phyloP scores from a whole-genome alignment of 228 moss, liverwort and hornwort genomes.

The Sphagnum magellanicum region DNA sequence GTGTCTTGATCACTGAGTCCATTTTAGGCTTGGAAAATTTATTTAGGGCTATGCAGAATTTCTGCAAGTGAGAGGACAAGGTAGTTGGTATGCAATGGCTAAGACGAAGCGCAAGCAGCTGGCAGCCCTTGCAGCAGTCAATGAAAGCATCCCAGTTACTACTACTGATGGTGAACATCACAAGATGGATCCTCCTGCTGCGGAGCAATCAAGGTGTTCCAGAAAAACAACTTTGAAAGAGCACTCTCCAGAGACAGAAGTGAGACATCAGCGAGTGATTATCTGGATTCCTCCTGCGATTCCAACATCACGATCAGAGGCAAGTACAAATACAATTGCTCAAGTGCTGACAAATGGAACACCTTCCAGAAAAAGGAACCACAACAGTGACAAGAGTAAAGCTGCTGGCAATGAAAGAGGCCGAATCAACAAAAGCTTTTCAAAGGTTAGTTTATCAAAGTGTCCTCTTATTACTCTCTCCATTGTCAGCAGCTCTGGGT shows the following conservation, averaged over 20 bases:
- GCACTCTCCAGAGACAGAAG: conserved; percentile 19
- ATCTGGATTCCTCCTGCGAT: conserved; percentile 49
- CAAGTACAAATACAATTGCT: conserved; percentile 14
- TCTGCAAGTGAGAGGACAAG: too few relatives aligned
- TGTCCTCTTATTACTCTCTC: too few relatives aligned
- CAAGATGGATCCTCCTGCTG: conserved; percentile 13
- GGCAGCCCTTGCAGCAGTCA: conserved; percentile 51
- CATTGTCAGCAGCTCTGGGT: too few relatives aligned
- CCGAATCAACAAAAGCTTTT: conserved; percentile 35
- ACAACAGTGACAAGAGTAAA: conserved; percentile 21
- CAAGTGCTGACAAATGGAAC: conserved; percentile 17
- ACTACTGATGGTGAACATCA: conserved; percentile 1
- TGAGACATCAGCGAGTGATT: conserved; percentile 47
- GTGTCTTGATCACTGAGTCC: too few relatives aligned
- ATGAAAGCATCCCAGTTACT: conserved; percentile 12
- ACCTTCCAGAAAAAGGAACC: conserved; percentile 35
- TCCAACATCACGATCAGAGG: conserved; percentile 14
- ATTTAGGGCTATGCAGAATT: too few relatives aligned
- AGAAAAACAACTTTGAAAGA: conserved; percentile 15
- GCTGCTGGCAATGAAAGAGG: conserved; percentile 34
- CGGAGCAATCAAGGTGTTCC: conserved; percentile 2
- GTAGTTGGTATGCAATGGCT: conserved; percentile 19
- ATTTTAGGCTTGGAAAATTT: too few relatives aligned
- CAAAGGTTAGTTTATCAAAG: conserved; percentile 21
- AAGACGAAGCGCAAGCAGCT: conserved; percentile 65